Evolutionary conservation across 192 early-diverging fungal species (phyloP).

Genomic region (Geosiphon pyriformis): DNA sequence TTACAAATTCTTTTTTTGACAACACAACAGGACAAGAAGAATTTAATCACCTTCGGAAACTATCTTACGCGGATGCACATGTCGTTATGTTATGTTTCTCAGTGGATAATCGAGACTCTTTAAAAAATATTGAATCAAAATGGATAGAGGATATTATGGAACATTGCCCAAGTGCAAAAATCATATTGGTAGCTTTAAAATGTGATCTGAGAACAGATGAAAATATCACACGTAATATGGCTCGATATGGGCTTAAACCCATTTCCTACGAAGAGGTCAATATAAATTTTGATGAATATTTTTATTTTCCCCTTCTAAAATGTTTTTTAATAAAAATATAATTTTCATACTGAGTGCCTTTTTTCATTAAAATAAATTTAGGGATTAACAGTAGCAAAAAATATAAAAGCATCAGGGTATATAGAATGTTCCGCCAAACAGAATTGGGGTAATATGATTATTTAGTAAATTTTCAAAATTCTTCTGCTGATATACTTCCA

Average conservation of each 20-base stretch:
- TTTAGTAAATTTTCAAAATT: too few species aligned
- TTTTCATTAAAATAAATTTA: constrained; percentile 18
- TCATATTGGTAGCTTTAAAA: constrained; percentile 83
- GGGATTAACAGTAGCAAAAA: constrained; percentile 71
- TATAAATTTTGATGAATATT: neutral
- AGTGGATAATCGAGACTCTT: constrained; percentile 72
- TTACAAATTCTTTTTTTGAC: too few species aligned
- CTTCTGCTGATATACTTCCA: neutral
- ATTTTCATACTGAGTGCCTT: neutral
- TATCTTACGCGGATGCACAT: constrained; percentile 90
- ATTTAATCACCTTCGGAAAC: constrained; percentile 85
- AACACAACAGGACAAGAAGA: constrained; percentile 94
- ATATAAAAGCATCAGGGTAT: constrained; percentile 82
- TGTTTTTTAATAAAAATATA: neutral
- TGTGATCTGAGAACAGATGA: constrained; percentile 82
- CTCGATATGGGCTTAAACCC: constrained; percentile 65
- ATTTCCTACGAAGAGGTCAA: constrained; percentile 65
- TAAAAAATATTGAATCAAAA: constrained; percentile 74
- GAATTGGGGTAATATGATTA: constrained; percentile 5
- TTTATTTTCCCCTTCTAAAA: too few species aligned
- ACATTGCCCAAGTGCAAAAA: constrained; percentile 77
- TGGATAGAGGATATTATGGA: constrained; percentile 87
- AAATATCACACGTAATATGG: constrained; percentile 64
- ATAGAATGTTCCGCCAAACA: constrained; percentile 83
- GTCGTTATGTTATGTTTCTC: constrained; percentile 92